Conservation (phyloP, 1,139 yeast genomes). For the Pichiaceae sp. region DNA sequence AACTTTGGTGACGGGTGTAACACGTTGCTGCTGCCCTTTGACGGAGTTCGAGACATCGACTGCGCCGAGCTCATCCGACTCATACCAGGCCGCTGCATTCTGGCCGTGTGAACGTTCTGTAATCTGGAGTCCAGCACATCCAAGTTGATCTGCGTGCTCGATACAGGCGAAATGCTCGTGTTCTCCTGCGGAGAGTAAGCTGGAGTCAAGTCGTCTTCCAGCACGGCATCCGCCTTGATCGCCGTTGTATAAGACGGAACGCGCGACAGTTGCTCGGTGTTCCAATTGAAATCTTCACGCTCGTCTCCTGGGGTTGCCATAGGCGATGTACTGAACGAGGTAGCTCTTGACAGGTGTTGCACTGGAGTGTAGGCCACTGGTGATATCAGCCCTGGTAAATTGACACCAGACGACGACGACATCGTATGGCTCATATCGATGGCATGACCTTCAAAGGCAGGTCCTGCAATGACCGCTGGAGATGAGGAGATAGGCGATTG, state of each 20-base stretch:
- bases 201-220: conserved; percentile 48
- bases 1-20: conserved; percentile 2
- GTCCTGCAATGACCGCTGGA: conserved; percentile 18
- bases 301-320: conserved; percentile 9
- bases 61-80: conserved; percentile 1
- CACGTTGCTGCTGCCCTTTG: conserved; percentile 8
- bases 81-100: background rate
- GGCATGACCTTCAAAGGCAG: conserved; percentile 19
- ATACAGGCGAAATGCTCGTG: conserved; percentile 17
- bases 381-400: conserved; percentile 19
- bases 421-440: conserved; percentile 9
- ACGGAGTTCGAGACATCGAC: conserved; percentile 5
- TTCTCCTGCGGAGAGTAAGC: conserved; percentile 43
- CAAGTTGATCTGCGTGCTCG: conserved; percentile 23
- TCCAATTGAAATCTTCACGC: conserved; percentile 26
- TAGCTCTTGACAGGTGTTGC: conserved; percentile 52
- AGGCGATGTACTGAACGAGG: conserved; percentile 27
- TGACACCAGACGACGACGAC: conserved; percentile 9
- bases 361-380: conserved; percentile 42
- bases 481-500: background rate
- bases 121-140: conserved; percentile 23
- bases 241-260: conserved; percentile 88
- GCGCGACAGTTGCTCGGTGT: conserved; percentile 40
- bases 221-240: conserved; percentile 36
- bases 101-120: conserved; percentile 13